Evolutionary conservation across 2,329 filamentous ascomycete species (phyloP).

Genomic region (Penicillium polonicum): DNA sequence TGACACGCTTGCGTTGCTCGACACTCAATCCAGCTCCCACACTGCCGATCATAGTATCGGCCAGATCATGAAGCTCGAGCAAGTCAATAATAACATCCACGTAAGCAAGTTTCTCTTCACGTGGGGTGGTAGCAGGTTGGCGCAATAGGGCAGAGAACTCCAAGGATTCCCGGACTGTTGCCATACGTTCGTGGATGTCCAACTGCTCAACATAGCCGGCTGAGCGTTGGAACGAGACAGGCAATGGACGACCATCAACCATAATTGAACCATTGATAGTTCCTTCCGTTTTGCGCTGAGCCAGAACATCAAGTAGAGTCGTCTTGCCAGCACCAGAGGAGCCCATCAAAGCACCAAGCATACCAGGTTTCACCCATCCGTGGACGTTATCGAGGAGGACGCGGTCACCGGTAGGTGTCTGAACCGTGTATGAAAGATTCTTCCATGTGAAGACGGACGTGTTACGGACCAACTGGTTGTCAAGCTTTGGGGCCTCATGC

Average conservation of each 20-base stretch:
- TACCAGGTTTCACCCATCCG: slow-evolving; percentile 75
- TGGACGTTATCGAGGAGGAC: slow-evolving; percentile 65
- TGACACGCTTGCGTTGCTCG: slow-evolving; percentile 67
- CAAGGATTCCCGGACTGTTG: slow-evolving; percentile 64
- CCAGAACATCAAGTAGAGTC: slow-evolving; percentile 71
- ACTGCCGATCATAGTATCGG: slow-evolving; percentile 61
- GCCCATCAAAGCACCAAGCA: slow-evolving; percentile 75
- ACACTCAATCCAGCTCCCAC: slow-evolving; percentile 52
- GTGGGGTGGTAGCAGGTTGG: slow-evolving; percentile 53
- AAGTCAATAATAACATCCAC: slow-evolving; percentile 64
- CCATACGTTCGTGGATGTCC: slow-evolving; percentile 65
- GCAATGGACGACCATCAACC: slow-evolving; percentile 62
- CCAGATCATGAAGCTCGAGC: slow-evolving; percentile 61
- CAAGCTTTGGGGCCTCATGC: slow-evolving; percentile 26
- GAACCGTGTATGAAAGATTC: slow-evolving; percentile 68
- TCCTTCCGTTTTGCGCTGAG: slow-evolving; percentile 66
- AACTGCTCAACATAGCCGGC: slow-evolving; percentile 70
- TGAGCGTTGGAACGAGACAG: slow-evolving; percentile 62
- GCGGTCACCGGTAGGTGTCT: slow-evolving; percentile 54
- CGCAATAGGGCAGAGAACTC: slow-evolving; percentile 65
- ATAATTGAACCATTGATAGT: slow-evolving; percentile 63
- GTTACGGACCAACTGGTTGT: slow-evolving; percentile 56
- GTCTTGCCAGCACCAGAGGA: slow-evolving; percentile 74
- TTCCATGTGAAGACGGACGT: slow-evolving; percentile 73
- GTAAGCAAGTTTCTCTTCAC: slow-evolving; percentile 62